These are phyloP conservation scores for Blastobotrys arbuscula DNA, from an alignment of 1,139 yeast genomes.

Conservation along the genomic window DNA sequence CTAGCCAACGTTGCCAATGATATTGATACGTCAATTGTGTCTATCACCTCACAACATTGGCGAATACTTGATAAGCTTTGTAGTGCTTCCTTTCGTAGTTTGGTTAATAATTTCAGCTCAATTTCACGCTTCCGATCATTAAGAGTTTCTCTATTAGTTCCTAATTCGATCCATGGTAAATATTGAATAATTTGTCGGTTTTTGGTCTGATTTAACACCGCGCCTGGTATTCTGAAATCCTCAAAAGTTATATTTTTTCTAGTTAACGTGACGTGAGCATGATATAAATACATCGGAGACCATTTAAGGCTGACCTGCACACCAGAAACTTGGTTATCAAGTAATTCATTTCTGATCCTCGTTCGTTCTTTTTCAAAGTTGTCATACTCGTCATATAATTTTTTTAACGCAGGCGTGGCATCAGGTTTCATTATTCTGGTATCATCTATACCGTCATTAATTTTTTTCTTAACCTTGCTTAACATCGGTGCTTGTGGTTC, in stretches of 20 bases:
- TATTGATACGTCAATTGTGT: constrained; percentile 63
- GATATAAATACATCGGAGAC: constrained; percentile 34
- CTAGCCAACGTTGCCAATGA: constrained; percentile 68
- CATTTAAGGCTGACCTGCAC: constrained; percentile 29
- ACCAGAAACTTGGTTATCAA: constrained; percentile 15
- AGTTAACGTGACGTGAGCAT: constrained; percentile 23
- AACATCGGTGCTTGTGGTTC: not conserved
- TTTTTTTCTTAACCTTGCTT: constrained; percentile 3
- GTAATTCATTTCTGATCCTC: constrained; percentile 12
- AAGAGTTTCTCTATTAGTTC: constrained; percentile 27
- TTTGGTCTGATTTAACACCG: constrained; percentile 25
- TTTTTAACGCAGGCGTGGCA: constrained; percentile 22
- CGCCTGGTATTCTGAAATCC: constrained; percentile 17
- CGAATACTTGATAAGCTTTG: constrained; percentile 42
- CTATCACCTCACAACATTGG: constrained; percentile 45
- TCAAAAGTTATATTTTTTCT: constrained; percentile 15
- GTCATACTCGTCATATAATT: constrained; percentile 22
- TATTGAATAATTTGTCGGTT: constrained; percentile 23
- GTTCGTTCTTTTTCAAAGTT: constrained; percentile 19
- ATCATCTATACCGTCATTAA: constrained; percentile 16
- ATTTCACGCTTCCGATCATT: constrained; percentile 30
- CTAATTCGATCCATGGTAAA: constrained; percentile 30
- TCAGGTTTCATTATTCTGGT: constrained; percentile 17
- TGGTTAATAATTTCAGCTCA: constrained; percentile 45
- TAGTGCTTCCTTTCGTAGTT: constrained; percentile 40